phyloP scores from a whole-genome alignment of 176 grass and related monocot species.

The Triticum monococcum region DNA sequence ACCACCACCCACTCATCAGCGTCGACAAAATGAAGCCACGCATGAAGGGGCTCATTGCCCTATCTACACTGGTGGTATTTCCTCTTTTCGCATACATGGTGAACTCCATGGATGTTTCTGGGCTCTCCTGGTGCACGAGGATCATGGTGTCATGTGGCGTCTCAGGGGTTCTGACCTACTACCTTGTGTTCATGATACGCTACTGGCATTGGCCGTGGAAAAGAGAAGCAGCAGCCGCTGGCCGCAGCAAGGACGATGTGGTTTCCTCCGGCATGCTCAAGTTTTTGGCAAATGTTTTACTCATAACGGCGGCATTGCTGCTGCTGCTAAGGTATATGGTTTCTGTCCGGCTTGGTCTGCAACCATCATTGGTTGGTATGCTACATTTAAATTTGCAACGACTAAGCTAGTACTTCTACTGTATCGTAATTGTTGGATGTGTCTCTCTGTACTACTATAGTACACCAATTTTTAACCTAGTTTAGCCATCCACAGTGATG shows the following conservation, averaged over 20 bases:
- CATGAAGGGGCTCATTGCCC: not conserved
- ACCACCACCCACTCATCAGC: not conserved
- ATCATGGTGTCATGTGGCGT: constrained; percentile 9
- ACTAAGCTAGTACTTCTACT: too few species aligned
- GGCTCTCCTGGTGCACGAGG: not conserved
- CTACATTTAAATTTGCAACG: not conserved
- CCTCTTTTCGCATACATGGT: not conserved
- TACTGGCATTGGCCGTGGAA: not conserved
- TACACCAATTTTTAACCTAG: too few species aligned
- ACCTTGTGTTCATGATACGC: not conserved
- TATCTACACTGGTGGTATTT: not conserved
- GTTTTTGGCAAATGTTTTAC: not conserved
- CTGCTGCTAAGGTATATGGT: not conserved
- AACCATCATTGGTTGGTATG: not conserved
- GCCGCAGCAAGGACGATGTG: not conserved
- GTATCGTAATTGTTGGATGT: too few species aligned
- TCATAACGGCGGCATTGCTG: not conserved
- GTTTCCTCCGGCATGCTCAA: not conserved
- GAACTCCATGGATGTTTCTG: not conserved
- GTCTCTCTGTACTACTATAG: too few species aligned
- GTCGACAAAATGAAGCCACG: not conserved
- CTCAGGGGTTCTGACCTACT: constrained; percentile 7
- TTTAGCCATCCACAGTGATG: too few species aligned
- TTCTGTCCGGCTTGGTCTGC: not conserved
- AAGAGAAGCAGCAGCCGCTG: not conserved